Conservation (phyloP, 768 basidiomycete genomes). For the Mrakia frigida region DNA sequence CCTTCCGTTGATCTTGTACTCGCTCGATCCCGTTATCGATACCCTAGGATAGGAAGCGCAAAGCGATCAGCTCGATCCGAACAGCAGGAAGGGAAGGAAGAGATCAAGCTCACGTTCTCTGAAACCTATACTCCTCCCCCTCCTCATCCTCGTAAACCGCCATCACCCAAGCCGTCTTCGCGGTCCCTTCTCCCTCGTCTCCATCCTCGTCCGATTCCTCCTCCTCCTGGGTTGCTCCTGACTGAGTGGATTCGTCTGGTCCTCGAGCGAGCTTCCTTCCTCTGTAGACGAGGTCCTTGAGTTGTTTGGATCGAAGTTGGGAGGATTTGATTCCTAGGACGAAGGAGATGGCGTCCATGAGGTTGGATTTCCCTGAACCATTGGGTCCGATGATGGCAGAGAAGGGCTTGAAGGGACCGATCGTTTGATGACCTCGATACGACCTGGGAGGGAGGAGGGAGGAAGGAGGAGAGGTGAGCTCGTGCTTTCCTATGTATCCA, state of each 20-base stretch:
- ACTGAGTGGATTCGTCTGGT: slow-evolving; percentile 36
- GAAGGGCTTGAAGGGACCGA: slow-evolving; percentile 80
- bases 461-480: neutral
- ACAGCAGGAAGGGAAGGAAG: neutral
- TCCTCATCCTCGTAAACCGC: slow-evolving; percentile 77
- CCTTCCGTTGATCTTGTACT: slow-evolving; percentile 79
- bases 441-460: slow-evolving; percentile 59
- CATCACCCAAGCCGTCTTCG: slow-evolving; percentile 90
- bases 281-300: slow-evolving; percentile 93
- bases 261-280: slow-evolving; percentile 55
- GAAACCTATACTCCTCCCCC: slow-evolving; percentile 81
- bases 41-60: slow-evolving; percentile 51
- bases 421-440: slow-evolving; percentile 76
- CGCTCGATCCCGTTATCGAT: slow-evolving; percentile 76
- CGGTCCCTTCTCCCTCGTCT: slow-evolving; percentile 67
- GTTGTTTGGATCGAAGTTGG: slow-evolving; percentile 83
- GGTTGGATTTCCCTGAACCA: slow-evolving; percentile 97
- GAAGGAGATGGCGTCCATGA: slow-evolving; percentile 99
- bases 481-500: neutral
- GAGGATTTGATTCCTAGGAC: slow-evolving; percentile 94
- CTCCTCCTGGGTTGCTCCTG: slow-evolving; percentile 34
- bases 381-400: slow-evolving; percentile 97
- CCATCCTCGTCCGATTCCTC: slow-evolving; percentile 43
- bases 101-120: slow-evolving; percentile 71
- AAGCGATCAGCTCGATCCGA: too few relatives aligned